These are phyloP conservation scores for Sphaerulina populicola DNA, from an alignment of 2,329 filamentous ascomycete species.

Conservation along the genomic window DNA sequence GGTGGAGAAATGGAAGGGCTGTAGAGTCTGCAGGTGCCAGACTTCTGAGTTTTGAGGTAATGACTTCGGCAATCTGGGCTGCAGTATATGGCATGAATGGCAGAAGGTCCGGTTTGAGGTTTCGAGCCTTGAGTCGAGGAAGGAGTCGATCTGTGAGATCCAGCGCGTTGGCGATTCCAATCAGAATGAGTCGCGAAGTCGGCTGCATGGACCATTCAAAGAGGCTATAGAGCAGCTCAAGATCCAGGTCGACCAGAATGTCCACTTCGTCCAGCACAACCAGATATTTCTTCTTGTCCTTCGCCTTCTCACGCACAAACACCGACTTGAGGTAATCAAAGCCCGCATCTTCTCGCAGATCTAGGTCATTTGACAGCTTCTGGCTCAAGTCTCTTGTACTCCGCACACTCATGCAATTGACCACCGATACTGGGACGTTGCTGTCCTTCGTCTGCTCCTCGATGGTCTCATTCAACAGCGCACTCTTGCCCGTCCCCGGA, in stretches of 20 bases:
- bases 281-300: conserved; percentile 55
- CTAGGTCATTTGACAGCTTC: conserved; percentile 64
- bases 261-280: conserved; percentile 93
- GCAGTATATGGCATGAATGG: conserved; percentile 91
- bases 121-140: conserved; percentile 83
- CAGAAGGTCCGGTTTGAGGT: conserved; percentile 79
- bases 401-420: conserved; percentile 98
- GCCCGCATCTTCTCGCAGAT: conserved; percentile 55
- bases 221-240: conserved; percentile 83
- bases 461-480: conserved; percentile 75
- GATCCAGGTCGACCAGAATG: conserved; percentile 77
- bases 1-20: conserved; percentile 77
- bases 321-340: conserved; percentile 59
- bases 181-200: conserved; percentile 68
- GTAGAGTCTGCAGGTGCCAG: conserved; percentile 41
- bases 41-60: conserved; percentile 72
- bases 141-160: conserved; percentile 93
- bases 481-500: conserved; percentile 93
- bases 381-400: conserved; percentile 76
- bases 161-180: conserved; percentile 92
- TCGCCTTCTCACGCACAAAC: conserved; percentile 55
- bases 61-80: conserved; percentile 75
- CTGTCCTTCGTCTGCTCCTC: conserved; percentile 47
- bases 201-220: conserved; percentile 91
- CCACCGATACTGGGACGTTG: conserved; percentile 60